These are phyloP conservation scores for Tritrichomonas foetus DNA, from an alignment of 208 protist species.

Conservation along the genomic window DNA sequence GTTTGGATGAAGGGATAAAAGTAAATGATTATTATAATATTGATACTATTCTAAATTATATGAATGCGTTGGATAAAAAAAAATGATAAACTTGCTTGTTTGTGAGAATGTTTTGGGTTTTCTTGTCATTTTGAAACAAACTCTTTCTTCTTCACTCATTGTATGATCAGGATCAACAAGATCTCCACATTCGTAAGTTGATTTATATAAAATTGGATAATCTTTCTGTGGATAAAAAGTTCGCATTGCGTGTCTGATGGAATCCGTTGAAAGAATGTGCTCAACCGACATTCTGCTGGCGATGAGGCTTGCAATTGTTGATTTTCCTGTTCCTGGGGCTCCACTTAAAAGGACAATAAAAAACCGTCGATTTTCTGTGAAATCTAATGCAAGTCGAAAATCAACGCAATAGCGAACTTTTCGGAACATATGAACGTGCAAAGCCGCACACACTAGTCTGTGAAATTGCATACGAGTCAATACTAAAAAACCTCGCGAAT, in stretches of 20 bases:
- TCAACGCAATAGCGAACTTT: constrained; percentile 14
- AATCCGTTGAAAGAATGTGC: constrained; percentile 49
- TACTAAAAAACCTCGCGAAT: neutral
- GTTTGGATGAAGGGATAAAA: too few relatives aligned
- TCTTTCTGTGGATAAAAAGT: neutral
- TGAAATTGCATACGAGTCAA: neutral
- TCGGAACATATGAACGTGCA: neutral
- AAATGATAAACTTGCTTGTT: too few relatives aligned
- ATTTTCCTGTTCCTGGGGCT: constrained; percentile 52
- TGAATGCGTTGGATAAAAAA: too few relatives aligned
- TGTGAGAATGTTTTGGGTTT: too few relatives aligned
- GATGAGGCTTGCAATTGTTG: constrained; percentile 47
- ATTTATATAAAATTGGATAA: constrained; percentile 44
- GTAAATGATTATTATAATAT: too few relatives aligned
- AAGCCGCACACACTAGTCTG: neutral
- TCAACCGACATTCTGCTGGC: constrained; percentile 41
- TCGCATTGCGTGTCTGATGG: constrained; percentile 45
- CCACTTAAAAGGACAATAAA: constrained; percentile 40
- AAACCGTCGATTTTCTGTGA: neutral
- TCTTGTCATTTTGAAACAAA: neutral
- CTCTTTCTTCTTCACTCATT: neutral
- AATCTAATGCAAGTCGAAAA: neutral
- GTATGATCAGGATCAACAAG: constrained; percentile 38
- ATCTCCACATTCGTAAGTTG: constrained; percentile 50
- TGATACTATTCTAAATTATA: too few relatives aligned